Evolutionary conservation across 169 alveolate species (phyloP).

Genomic region (Plasmodium cynomolgi): DNA sequence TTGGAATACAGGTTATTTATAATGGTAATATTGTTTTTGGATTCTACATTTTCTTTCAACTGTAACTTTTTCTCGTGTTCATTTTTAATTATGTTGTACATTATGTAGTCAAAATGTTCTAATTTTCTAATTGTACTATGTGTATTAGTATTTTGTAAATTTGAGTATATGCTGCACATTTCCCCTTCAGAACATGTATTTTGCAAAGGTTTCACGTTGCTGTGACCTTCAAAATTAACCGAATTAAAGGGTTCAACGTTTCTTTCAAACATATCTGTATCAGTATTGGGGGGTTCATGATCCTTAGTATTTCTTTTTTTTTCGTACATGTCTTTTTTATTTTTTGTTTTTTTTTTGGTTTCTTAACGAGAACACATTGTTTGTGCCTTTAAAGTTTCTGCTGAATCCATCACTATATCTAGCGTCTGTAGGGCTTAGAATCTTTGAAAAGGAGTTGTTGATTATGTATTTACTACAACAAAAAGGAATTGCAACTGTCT

Average conservation of each 20-base stretch:
- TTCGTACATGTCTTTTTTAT: not conserved
- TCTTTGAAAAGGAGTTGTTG: slow-evolving; percentile 2
- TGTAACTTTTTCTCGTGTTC: not conserved
- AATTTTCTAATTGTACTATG: not conserved
- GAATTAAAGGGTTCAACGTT: slow-evolving; percentile 12
- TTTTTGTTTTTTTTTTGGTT: slow-evolving; percentile 5
- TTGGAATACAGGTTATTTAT: slow-evolving; percentile 38
- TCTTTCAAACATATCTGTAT: not conserved
- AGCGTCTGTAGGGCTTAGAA: slow-evolving; percentile 9
- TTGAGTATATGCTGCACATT: slow-evolving; percentile 4
- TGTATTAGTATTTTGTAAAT: slow-evolving; percentile 7
- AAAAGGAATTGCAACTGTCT: slow-evolving; percentile 22
- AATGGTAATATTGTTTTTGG: not conserved
- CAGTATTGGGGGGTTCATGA: not conserved
- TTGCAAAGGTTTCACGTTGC: not conserved
- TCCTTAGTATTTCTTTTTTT: slow-evolving; percentile 1
- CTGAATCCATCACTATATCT: not conserved
- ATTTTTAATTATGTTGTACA: slow-evolving; percentile 12
- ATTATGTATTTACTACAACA: slow-evolving; percentile 3
- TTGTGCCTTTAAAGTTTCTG: slow-evolving; percentile 14
- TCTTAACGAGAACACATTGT: slow-evolving; percentile 34
- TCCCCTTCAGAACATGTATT: slow-evolving; percentile 31
- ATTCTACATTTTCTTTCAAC: not conserved
- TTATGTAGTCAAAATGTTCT: slow-evolving; percentile 15
- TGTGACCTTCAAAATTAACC: slow-evolving; percentile 6